Evolutionary conservation across 176 grass and related monocot genomes (phyloP).

Genomic region (Chrysopogon serrulatus): DNA sequence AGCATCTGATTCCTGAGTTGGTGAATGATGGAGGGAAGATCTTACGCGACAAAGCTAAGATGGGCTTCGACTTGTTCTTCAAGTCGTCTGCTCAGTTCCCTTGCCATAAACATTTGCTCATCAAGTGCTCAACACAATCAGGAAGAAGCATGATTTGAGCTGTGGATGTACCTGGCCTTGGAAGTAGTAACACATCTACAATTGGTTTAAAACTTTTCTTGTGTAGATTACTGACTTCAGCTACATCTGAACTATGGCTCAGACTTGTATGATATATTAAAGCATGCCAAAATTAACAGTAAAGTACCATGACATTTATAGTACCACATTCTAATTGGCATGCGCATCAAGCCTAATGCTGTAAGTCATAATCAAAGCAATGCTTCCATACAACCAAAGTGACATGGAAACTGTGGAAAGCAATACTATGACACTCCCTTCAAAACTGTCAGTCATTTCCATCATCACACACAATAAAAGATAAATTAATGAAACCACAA

Average conservation of each 20-base stretch:
- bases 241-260: not conserved
- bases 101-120: too few relatives aligned
- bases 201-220: not conserved
- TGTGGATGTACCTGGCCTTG: too few relatives aligned
- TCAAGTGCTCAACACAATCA: too few relatives aligned
- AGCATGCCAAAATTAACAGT: not conserved
- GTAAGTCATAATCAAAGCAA: not conserved
- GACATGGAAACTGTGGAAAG: not conserved
- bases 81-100: too few relatives aligned
- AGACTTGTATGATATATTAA: not conserved
- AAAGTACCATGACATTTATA: not conserved
- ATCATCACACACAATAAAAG: conserved; percentile 40
- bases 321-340: not conserved
- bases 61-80: too few relatives aligned
- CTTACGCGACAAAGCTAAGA: too few relatives aligned
- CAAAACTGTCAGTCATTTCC: conserved; percentile 97
- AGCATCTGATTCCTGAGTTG: too few relatives aligned
- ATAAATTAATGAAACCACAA: too few relatives aligned
- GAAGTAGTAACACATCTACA: not conserved
- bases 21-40: too few relatives aligned
- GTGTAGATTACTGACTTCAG: too few relatives aligned
- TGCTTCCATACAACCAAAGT: not conserved
- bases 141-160: too few relatives aligned
- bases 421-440: conserved; percentile 71
- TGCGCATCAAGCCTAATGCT: not conserved